Evolutionary conservation across 1,139 yeast genomes (phyloP).

Genomic region (Candida sanyaensis): DNA sequence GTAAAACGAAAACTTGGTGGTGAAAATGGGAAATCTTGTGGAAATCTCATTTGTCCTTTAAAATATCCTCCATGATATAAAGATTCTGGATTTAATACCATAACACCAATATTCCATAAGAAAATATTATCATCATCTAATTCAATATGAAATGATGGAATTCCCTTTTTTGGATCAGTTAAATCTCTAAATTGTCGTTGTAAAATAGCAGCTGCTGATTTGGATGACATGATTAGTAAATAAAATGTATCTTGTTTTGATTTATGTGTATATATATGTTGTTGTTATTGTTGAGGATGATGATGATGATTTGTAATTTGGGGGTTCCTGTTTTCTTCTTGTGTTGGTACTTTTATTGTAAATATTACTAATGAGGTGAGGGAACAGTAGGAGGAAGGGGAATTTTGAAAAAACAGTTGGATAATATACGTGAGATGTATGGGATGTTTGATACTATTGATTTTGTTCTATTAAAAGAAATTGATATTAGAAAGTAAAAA

Average conservation of each 20-base stretch:
- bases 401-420: too few relatives aligned
- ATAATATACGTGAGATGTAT: too few relatives aligned
- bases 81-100: conserved; percentile 87
- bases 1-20: conserved; percentile 93
- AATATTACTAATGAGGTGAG: too few relatives aligned
- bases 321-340: too few relatives aligned
- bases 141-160: conserved; percentile 87
- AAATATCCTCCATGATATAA: conserved; percentile 96
- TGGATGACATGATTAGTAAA: conserved; percentile 38
- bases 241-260: too few relatives aligned
- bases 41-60: conserved; percentile 92
- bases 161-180: conserved; percentile 89
- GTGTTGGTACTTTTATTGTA: too few relatives aligned
- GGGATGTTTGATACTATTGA: too few relatives aligned
- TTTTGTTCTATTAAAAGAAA: too few relatives aligned
- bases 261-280: not conserved
- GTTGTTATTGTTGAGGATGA: not conserved
- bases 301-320: not conserved
- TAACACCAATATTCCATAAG: conserved; percentile 90
- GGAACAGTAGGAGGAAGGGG: too few relatives aligned
- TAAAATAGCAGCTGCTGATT: conserved; percentile 72
- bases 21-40: conserved; percentile 83
- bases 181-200: conserved; percentile 94
- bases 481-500: too few relatives aligned
- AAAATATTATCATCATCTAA: conserved; percentile 90